Base-by-base conservation (phyloP, 345 rosid genomes). In the Noccaea bulbosa region DNA sequence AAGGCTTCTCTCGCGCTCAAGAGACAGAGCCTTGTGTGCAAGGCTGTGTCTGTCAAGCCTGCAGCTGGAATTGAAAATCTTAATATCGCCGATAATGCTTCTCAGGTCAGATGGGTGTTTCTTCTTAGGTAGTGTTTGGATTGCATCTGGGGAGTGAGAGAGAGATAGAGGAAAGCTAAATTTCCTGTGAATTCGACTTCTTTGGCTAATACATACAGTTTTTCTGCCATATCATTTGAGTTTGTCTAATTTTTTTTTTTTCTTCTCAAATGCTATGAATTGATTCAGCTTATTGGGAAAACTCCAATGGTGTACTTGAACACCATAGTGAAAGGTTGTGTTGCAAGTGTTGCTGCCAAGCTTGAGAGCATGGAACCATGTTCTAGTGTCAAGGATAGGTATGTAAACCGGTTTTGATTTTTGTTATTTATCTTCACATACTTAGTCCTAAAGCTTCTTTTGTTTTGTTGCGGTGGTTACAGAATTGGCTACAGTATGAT, bases 291-390 rank as follows among this genome's bases (percentile, higher is more conserved):
- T 58, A 91, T 91, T 67, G 98, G 98, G 58, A 94, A 86, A 68
- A 91, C 99, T 39, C 98, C 96, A 2, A 88, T 94, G 98, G 96
- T 94, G 45, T 94, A 89, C 83, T 88, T 94, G 80, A 91, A 94
- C 71, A 89, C 83, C 22, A 79, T 91, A 40, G 84, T 89, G 37
- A 93, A 89, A 59, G 98, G 93, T 5, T 89, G 85, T 62, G 93
- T 80, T 6, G 96, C 96, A 46, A 87, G 80, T 35, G 78, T 94
- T 73, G 98, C 99, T 51, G 99, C 95, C 68, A 94, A 94, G 85
- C 97, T 94, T 66, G 99, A 94, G 77, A 86, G 80, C 69, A 83
- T 94, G 95, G 96, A 89, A 72, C 98, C 99, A 37, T 81, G 90
- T 52, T 86, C 86, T 81, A 91, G 97, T 82, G 96, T 94, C 46